phyloP scores from a whole-genome alignment of 2,329 filamentous ascomycete species.

The Lasiodiplodia hormozganensis region DNA sequence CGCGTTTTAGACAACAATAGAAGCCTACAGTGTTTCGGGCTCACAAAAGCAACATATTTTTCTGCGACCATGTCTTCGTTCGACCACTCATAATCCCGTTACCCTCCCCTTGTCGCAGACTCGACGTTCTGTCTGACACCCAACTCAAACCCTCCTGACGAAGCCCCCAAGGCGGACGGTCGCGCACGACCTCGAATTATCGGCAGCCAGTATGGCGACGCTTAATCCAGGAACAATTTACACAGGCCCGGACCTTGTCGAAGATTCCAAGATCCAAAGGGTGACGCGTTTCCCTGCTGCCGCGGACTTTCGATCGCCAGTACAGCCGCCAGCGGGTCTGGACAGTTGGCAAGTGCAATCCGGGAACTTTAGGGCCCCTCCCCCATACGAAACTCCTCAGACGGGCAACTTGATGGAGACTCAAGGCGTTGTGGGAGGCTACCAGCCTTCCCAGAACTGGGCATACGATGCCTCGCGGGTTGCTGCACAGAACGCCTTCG shows the following conservation, averaged over 20 bases:
- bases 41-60: slow-evolving; percentile 15
- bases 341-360: slow-evolving; percentile 20
- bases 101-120: slow-evolving; percentile 9
- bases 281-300: slow-evolving; percentile 29
- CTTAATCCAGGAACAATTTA: slow-evolving; percentile 30
- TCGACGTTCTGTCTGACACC: slow-evolving; percentile 15
- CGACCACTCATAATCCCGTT: slow-evolving; percentile 22
- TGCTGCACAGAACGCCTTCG: slow-evolving; percentile 38
- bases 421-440: slow-evolving; percentile 8
- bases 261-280: slow-evolving; percentile 30
- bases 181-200: neutral
- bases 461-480: slow-evolving; percentile 38
- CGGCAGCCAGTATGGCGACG: slow-evolving; percentile 33
- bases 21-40: slow-evolving; percentile 23
- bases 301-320: slow-evolving; percentile 30
- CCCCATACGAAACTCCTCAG: slow-evolving; percentile 17
- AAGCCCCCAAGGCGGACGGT: slow-evolving; percentile 17
- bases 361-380: slow-evolving; percentile 18
- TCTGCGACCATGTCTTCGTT: slow-evolving; percentile 20
- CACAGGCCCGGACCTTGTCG: slow-evolving; percentile 32
- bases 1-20: slow-evolving; percentile 25
- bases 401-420: neutral
- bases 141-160: slow-evolving; percentile 9
- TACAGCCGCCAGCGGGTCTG: slow-evolving; percentile 15
- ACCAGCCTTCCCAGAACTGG: slow-evolving; percentile 31